Evolutionary conservation across 768 basidiomycete genomes (phyloP).

Genomic region (Boletus vinaceobasis): DNA sequence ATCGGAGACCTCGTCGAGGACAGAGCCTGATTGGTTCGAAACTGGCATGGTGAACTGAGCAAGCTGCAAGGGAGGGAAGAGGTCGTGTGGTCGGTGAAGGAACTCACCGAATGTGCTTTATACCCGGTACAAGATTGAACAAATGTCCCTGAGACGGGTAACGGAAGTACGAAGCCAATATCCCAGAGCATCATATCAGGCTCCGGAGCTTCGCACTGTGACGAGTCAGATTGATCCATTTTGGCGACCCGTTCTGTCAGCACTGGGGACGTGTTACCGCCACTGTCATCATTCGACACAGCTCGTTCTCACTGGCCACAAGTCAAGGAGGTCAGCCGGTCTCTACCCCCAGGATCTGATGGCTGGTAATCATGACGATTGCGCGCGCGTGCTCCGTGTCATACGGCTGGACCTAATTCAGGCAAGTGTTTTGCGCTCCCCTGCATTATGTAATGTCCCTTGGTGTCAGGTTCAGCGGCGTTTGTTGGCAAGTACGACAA

Average conservation of each 20-base stretch:
- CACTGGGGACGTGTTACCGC: slow-evolving; percentile 12
- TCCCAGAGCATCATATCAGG: slow-evolving; percentile 20
- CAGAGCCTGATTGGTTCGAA: slow-evolving; percentile 24
- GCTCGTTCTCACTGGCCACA: slow-evolving; percentile 8
- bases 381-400: slow-evolving; percentile 5
- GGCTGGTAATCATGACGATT: slow-evolving; percentile 16
- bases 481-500: slow-evolving; percentile 1
- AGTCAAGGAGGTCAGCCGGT: not conserved
- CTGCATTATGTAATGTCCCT: not conserved
- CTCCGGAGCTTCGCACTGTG: slow-evolving; percentile 19
- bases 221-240: slow-evolving; percentile 7
- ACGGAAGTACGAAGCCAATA: slow-evolving; percentile 10
- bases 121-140: slow-evolving; percentile 13
- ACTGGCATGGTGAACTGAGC: slow-evolving; percentile 23
- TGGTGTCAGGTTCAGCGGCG: slow-evolving; percentile 15
- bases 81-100: slow-evolving; percentile 2
- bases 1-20: slow-evolving; percentile 44
- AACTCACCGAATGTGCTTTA: slow-evolving; percentile 13
- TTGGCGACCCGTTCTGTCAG: slow-evolving; percentile 15
- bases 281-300: slow-evolving; percentile 3
- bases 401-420: slow-evolving; percentile 4
- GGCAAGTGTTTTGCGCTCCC: slow-evolving; percentile 1
- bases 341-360: slow-evolving; percentile 19
- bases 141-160: slow-evolving; percentile 4
- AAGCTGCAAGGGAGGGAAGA: not conserved